Base-by-base conservation (phyloP, 2,329 filamentous ascomycete species). In the Emergomyces orientalis region DNA sequence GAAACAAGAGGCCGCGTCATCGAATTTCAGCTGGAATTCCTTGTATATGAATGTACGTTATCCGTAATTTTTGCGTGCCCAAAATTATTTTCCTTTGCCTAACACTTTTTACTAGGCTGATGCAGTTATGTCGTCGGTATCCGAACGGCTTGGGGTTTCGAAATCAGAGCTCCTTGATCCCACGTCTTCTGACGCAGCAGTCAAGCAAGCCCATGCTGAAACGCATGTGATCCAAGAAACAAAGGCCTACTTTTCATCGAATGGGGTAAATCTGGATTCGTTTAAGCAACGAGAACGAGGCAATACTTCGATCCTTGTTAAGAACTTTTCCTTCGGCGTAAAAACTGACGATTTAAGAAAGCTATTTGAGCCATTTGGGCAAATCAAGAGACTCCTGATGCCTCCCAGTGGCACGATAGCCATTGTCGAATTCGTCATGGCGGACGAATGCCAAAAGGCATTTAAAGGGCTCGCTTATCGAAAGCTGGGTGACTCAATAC, bases 21-120 rank as follows among this genome's bases (percentile, higher is more conserved):
- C 84, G 58, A 86, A 84, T 1, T 97, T 97, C 78, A 96, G 93
- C 74, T 99, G 94, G 94, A 99, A 99, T 79, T 93, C 92, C n/a
- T 81, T 99, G n/a, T 99, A 94, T 76, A 95, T 99, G 89, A 97
- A 89, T 76, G 89, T 91, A 78, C 74, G 73, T 73, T 55, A n/a
- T 49, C 9, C 52, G 13, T 25, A 56, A 27, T 59, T 62, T 39
- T 55, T 43, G 47, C 9, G 8, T n/a, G 17, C 19, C 43, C 13
- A 22, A 43, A 52, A 27, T 25, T 39, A 52, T 22, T 22, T 22
- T 41, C 63, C 70, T 73, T 68, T 74, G 63, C 30, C 41, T 47
- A 63, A 58, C 45, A n/a, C 13, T 39, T 51, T 56, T 63, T 39
- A 34, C 14, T 62, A 82, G 79, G 74, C 81, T 49, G 92, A 99